Evolutionary conservation across 2,329 filamentous ascomycete species (phyloP), one percentile per base, ranked within the genome.

Genomic region (Fusarium paranaense): DNA sequence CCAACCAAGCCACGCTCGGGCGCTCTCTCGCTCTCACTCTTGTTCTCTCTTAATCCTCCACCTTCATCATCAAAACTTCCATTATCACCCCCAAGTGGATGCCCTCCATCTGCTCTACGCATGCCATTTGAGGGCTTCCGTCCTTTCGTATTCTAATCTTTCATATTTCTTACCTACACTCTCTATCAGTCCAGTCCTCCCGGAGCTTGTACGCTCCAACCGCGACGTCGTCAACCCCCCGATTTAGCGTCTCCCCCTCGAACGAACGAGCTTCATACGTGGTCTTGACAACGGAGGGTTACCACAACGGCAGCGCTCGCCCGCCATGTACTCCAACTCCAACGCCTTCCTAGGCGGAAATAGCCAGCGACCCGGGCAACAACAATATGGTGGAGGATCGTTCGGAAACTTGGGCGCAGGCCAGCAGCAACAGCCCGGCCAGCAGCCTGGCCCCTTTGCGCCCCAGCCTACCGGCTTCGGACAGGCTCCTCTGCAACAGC

Each of bases 291-390:
- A 32, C 57, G 16, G 59, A 58, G 35, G 69, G 56, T 32, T 59
- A 68, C 27, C 35, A 73, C 30, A 30, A 63, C 58, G 25, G 47
- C 32, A 54, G 47, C 58, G 37, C 64, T 47, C 45, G 57, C 64
- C 69, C 74, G 72, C 80, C 84, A 98, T 98, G 96, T 98, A 94
- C 86, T 97, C 95, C 76, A 94, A 93, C 82, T 94, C 94, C 76
- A 97, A 94, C 87, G 92, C 94, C 74, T 98, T 92, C 84, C 86
- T 97, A 80, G 95, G 95, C 84, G 90, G 89, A 83, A 94, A 92
- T 81, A 93, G 88, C 86, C 90, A 93, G 82, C 93, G 92, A 70
- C 93, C 93, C 59, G 90, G 62, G 20, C 76, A 90, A 74, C 87
- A 83, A 61, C 91, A 83, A 67, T 82, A 81, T 78, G 80, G 78